A percentile compares a stretch with the other conserved stretches of the same genome.
Evolutionary conservation across 805 yeast genomes (phyloP).

Genomic region (Hanseniaspora guilliermondii): DNA sequence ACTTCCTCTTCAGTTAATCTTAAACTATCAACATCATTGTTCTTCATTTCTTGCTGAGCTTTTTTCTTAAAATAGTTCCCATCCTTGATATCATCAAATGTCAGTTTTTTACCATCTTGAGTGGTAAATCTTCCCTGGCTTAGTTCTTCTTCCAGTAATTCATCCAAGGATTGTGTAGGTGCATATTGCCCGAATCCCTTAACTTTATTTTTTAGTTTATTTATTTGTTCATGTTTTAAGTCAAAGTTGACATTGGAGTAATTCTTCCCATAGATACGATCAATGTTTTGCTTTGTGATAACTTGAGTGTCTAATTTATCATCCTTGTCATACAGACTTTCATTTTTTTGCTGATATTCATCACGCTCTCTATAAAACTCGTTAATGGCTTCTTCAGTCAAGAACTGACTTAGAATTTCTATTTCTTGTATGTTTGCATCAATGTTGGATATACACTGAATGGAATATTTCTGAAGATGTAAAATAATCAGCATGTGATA

Average conservation of each 20-base stretch:
- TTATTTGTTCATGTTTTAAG: constrained; percentile 18
- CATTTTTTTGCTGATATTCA: constrained; percentile 2
- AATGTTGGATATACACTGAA: constrained; percentile 28
- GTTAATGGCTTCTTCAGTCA: constrained; percentile 22
- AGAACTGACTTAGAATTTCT: constrained; percentile 44
- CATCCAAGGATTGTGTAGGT: constrained; percentile 93
- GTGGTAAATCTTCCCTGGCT: constrained; percentile 68
- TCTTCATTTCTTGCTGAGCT: constrained; percentile 18
- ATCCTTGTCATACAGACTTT: constrained; percentile 17
- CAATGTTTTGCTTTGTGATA: constrained; percentile 4
- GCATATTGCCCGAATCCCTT: constrained; percentile 84
- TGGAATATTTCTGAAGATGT: constrained; percentile 5
- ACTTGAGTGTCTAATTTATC: constrained; percentile 41
- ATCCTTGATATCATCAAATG: constrained; percentile 13
- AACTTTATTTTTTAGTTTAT: constrained; percentile 50
- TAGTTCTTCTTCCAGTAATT: constrained; percentile 73
- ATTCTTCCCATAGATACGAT: constrained; percentile 40
- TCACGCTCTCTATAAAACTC: constrained; percentile 18
- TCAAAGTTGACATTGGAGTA: constrained; percentile 11
- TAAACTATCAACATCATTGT: constrained; percentile 33
- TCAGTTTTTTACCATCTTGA: constrained; percentile 29
- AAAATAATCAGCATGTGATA: constrained; percentile 29
- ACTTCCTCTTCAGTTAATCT: constrained; percentile 30
- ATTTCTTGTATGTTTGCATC: constrained; percentile 55
- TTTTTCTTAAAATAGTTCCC: constrained; percentile 21